Base-by-base conservation (phyloP, 176 grass and related monocot genomes). In the Poa annua region DNA sequence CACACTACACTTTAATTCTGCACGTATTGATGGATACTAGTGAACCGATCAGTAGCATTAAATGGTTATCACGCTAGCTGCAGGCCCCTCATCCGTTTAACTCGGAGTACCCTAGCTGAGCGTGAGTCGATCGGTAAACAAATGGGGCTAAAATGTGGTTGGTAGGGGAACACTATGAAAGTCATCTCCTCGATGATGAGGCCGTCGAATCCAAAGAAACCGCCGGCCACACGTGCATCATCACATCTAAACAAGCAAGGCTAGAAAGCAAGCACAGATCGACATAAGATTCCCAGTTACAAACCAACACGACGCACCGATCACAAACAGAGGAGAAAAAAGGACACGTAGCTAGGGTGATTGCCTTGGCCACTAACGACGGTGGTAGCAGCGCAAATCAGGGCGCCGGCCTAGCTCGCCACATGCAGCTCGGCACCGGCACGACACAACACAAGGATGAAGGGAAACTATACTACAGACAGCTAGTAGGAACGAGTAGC, bases 201-300 rank as follows among this genome's bases (percentile, higher is more conserved):
- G 62, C 44, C 26, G 45, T 80, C 50, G 78, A 47, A 80, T 79
- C 61, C 60, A 22, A 32, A n/a, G 17, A 77, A 71, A 53, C 17
- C 33, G 74, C 81, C 41, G 65, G 36, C 19, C 20, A 32, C 87
- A 90, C 80, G 66, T 79, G 51, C n/a, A n/a, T n/a, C 48, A 8
- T 65, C n/a, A 24, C 65, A 32, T 47, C 45, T 78, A 67, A 80
- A 82, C 64, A 86, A 48, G 11, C 54, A 52, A 74, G 29, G 60
- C 25, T 80, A 65, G 33, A 19, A 44, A 36, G 62, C 35, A 71
- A 29, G 48, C 63, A 77, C 45, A 4, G 11, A 48, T 10, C 12
- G 6, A 47, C 73, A 71, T 41, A 12, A 79, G 84, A 86, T 86
- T 83, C 80, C 11, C 36, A 17, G 5, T 32, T 7, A 90, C 79